These are phyloP conservation scores for Guadua angustifolia DNA, from an alignment of 176 grass and related monocot species.

Conservation along the genomic window DNA sequence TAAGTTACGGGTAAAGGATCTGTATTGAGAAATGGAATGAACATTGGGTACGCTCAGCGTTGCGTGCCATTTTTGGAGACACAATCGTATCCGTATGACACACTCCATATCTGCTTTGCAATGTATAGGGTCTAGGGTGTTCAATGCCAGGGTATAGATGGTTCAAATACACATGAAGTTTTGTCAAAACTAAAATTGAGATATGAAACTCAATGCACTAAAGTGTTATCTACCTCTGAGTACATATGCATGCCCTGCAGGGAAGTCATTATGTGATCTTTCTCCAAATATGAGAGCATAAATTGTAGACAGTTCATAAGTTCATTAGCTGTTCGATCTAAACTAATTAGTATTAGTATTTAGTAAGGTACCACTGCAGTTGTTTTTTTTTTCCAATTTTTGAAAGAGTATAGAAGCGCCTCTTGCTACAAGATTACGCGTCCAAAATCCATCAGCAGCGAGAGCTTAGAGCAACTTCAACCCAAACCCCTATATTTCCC, in stretches of 20 bases:
- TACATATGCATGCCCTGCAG: neutral
- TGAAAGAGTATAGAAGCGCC: neutral
- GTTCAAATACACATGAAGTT: neutral
- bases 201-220: neutral
- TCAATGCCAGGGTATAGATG: neutral
- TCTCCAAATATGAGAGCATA: neutral
- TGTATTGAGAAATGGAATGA: neutral
- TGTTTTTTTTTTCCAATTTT: neutral
- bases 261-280: neutral
- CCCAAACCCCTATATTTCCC: no score
- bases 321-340: neutral
- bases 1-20: neutral
- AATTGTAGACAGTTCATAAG: neutral
- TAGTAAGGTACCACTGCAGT: neutral
- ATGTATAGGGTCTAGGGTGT: neutral
- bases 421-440: neutral
- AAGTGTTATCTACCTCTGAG: neutral
- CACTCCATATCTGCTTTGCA: neutral
- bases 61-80: neutral
- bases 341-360: neutral
- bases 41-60: neutral
- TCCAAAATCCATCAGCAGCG: neutral
- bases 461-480: no score
- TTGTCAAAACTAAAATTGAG: neutral
- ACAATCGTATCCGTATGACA: neutral